Base-by-base conservation (phyloP, 2,329 filamentous ascomycete genomes). In the Botrytis elliptica region DNA sequence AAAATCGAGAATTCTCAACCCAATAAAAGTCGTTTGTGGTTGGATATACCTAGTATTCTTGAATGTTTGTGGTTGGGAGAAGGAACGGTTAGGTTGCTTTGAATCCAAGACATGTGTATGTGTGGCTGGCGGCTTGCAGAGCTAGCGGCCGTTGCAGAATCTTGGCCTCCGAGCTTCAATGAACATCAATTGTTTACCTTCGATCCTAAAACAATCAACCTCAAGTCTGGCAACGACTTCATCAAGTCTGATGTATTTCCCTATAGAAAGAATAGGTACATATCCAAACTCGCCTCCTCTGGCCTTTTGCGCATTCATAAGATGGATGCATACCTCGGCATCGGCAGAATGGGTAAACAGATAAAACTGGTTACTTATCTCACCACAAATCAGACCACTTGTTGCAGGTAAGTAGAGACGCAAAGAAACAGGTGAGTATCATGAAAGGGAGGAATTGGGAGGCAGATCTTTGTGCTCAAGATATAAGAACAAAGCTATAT, bases 301-400 rank as follows among this genome's bases (percentile, higher is more conserved):
- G 36, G 6, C 25, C 22, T 12, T 16, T 52, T 25, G 29, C 44
- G 22, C 64, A 52, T 36, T 66, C 42, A 49, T 18, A 52, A n/a
- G 22, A 36, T 66, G 42, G 10, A 33, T 49, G 25, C 22, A 22
- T 22, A 38, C 42, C 33, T 66, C 33, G 44, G 64, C 6, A 40
- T 25, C n/a, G 60, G 60, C 33, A 66, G 64, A 49, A 66, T 38
- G 33, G 64, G 29, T 20, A 38, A 36, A 38, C 62, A 44, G 38
- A n/a, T 20, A 42, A 40, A 63, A n/a, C 60, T 42, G 8, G 25
- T 63, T 63, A 52, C 22, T n/a, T 29, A 10, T 70, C 68, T 70
- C 68, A 22, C 57, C 68, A 70, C 36, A 49, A 64, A 46, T 70
- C 68, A 63, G 68, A 64, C 68, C 55, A 64, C 29, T 36, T 70